phyloP scores from a whole-genome alignment of 352 stramenopile species.

The Phytophthora sp. region DNA sequence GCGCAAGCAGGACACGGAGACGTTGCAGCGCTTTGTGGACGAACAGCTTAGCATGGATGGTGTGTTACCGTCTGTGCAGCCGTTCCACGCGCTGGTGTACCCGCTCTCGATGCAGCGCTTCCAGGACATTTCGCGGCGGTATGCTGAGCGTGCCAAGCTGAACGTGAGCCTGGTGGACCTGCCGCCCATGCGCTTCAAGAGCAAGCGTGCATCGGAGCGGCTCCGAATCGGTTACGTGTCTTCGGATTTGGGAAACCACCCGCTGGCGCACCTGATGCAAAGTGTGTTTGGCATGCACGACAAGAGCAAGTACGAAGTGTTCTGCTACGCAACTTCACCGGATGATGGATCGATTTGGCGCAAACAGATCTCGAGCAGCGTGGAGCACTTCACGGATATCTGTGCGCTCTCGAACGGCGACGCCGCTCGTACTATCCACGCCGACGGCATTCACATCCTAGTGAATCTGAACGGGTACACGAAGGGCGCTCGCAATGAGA shows the following conservation, averaged over 20 bases:
- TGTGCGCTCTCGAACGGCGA: constrained; percentile 67
- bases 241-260: constrained; percentile 93
- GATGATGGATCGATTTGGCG: constrained; percentile 87
- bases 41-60: constrained; percentile 61
- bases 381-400: constrained; percentile 92
- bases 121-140: constrained; percentile 76
- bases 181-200: constrained; percentile 69
- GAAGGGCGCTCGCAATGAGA: constrained; percentile 91
- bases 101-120: constrained; percentile 82
- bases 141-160: constrained; percentile 84
- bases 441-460: constrained; percentile 90
- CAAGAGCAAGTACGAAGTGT: constrained; percentile 87
- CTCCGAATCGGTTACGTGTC: constrained; percentile 91
- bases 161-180: constrained; percentile 90
- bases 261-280: constrained; percentile 92
- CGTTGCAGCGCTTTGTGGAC: constrained; percentile 69
- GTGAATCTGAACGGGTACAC: constrained; percentile 95
- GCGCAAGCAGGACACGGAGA: constrained; percentile 79
- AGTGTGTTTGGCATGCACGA: constrained; percentile 92
- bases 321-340: constrained; percentile 86
- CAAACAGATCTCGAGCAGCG: constrained; percentile 78
- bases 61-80: constrained; percentile 89
- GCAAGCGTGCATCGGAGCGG: constrained; percentile 68
- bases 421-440: constrained; percentile 79
- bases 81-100: constrained; percentile 94